A percentile compares a stretch with the other conserved stretches of the same genome.
Conservation (phyloP, 805 yeast species). For the Metschnikowia colocasiae region DNA sequence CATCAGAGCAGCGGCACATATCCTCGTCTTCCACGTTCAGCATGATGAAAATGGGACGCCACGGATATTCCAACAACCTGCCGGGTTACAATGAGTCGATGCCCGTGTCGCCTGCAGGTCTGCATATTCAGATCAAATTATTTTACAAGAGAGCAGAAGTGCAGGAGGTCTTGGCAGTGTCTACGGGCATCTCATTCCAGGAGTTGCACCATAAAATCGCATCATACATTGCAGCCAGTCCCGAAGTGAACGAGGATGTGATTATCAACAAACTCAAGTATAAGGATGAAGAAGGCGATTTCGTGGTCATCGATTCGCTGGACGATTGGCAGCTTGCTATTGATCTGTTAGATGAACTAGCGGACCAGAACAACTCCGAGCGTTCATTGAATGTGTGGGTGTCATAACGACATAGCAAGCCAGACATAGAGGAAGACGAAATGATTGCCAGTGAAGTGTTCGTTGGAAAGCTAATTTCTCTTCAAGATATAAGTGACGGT, state of each 20-base stretch:
- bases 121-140: constrained; percentile 24
- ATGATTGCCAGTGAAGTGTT: too few relatives aligned
- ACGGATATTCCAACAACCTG: constrained; percentile 18
- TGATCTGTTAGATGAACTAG: constrained; percentile 47
- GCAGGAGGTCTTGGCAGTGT: constrained; percentile 26
- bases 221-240: constrained; percentile 42
- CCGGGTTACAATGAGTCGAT: constrained; percentile 10
- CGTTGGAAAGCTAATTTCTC: too few relatives aligned
- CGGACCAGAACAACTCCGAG: constrained; percentile 18
- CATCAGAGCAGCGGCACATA: constrained; percentile 35
- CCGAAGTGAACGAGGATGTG: constrained; percentile 54
- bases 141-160: constrained; percentile 33
- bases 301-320: constrained; percentile 74
- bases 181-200: constrained; percentile 30
- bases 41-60: constrained; percentile 36
- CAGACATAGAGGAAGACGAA: too few relatives aligned
- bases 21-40: constrained; percentile 42
- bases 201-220: constrained; percentile 67
- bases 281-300: constrained; percentile 94
- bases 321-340: constrained; percentile 88
- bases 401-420: constrained; percentile 18
- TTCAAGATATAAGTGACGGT: too few relatives aligned
- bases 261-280: constrained; percentile 59
- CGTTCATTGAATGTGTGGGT: constrained; percentile 40
- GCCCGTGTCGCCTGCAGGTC: constrained; percentile 9